A percentile compares a stretch with the other conserved stretches of the same genome.
Evolutionary conservation across 371 early-diverging fungal species (phyloP).

Genomic region (Mortierella sp.): DNA sequence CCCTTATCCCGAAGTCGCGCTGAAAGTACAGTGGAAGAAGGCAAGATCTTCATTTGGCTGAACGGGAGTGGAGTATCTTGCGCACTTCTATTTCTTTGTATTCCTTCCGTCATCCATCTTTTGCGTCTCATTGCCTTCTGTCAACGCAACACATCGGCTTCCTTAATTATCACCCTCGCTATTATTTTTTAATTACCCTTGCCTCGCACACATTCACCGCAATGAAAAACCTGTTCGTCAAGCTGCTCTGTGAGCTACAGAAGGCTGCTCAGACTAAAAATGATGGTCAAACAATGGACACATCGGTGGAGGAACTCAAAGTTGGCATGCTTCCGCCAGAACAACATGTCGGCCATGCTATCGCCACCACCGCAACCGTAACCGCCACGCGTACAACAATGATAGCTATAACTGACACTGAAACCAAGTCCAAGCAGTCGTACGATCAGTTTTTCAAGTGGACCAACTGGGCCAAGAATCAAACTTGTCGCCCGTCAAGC

Average conservation of each 20-base stretch:
- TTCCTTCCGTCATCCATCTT: too few relatives aligned
- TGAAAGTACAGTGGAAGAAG: too few relatives aligned
- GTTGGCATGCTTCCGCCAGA: background rate
- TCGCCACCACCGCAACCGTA: background rate
- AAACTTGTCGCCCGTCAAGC: slow-evolving; percentile 2
- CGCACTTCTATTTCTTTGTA: too few relatives aligned
- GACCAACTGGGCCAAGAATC: background rate
- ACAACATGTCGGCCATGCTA: background rate
- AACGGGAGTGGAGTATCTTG: too few relatives aligned
- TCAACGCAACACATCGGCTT: too few relatives aligned
- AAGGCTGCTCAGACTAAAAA: background rate
- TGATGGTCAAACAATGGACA: background rate
- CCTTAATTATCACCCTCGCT: background rate
- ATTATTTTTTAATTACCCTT: background rate
- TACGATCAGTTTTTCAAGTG: background rate
- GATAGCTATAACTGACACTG: background rate
- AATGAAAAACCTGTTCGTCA: background rate
- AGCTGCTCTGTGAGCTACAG: background rate
- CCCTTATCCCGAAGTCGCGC: too few relatives aligned
- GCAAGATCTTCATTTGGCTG: too few relatives aligned
- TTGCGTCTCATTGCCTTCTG: too few relatives aligned
- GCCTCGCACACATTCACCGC: background rate
- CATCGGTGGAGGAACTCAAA: background rate
- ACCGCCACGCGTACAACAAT: too few relatives aligned
- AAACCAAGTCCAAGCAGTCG: background rate